Evolutionary conservation across 2,329 filamentous ascomycete species (phyloP).

Genomic region (Fusarium coicis): DNA sequence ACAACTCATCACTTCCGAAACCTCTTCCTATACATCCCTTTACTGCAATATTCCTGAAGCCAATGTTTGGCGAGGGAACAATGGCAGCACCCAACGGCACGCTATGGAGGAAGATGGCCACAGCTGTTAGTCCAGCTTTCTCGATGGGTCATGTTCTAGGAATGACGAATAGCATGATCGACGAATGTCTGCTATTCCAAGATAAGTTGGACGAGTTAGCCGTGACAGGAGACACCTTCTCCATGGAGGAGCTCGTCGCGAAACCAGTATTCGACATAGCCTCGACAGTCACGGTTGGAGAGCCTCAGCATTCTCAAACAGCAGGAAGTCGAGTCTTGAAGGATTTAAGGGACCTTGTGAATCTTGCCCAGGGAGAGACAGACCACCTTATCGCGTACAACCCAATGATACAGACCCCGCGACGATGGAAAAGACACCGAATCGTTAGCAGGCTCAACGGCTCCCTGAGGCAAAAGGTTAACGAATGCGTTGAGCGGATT

Average conservation of each 20-base stretch:
- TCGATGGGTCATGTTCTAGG: background rate
- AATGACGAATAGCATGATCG: slow-evolving; percentile 4
- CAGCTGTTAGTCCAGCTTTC: slow-evolving; percentile 9
- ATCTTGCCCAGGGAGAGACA: background rate
- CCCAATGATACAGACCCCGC: slow-evolving; percentile 1
- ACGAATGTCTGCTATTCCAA: background rate
- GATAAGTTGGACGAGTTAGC: background rate
- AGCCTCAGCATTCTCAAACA: slow-evolving; percentile 1
- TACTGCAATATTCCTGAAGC: background rate
- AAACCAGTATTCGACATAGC: slow-evolving; percentile 5
- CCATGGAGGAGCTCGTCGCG: slow-evolving; percentile 7
- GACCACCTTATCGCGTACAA: slow-evolving; percentile 9
- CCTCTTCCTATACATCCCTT: slow-evolving; percentile 5
- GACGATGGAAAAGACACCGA: slow-evolving; percentile 8
- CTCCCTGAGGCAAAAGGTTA: background rate
- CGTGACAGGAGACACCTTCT: background rate
- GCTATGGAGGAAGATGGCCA: slow-evolving; percentile 3
- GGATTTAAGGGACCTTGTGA: slow-evolving; percentile 6
- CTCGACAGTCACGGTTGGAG: background rate
- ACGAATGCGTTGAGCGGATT: background rate
- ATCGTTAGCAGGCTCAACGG: background rate
- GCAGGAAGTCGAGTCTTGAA: slow-evolving; percentile 4
- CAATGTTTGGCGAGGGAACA: background rate
- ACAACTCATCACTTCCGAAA: background rate
- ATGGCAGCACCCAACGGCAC: background rate